Evolutionary conservation across 2,329 filamentous ascomycete species (phyloP), one percentile per base, ranked within the genome.

Genomic region (Ophiosphaerella narmari): DNA sequence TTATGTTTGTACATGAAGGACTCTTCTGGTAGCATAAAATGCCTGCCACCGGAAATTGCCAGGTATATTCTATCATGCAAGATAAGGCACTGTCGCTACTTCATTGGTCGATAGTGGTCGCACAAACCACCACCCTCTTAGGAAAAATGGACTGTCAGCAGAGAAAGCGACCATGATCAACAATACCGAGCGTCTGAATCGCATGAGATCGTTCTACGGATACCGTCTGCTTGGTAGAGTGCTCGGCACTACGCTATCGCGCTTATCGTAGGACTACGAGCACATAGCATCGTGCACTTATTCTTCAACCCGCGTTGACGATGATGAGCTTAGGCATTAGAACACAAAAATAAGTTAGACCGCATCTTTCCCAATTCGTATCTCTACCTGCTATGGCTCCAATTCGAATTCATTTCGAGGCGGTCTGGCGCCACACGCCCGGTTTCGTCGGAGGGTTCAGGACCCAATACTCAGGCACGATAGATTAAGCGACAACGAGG

Each of bases 1-100:
- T 32, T 43, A 26, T 46, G 29, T 14, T 41, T 35, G 21, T 35
- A 50, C 8, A 38, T 44, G 32, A 13, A 16, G 16, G 11, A 33
- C 33, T 14, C 5, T 12, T 24, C 12, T 34, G 24, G 34, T 33
- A 7, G 35, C 9, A 7, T 12, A 8, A 9, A 7, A 13, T 33
- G 14, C 33, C 5, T 23, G 24, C 2, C 8, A 12, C 24, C 13
- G 36, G 39, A 34, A 31, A 16, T 4, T 42, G 36, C 35, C 39
- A 29, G 46, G 29, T 36, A 11, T 21, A 31, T 39, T 23, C 34
- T 31, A 32, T 52, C 32, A 55, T 55, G 55, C 50, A 95, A 63
- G 65, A 69, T 67, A 67, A 69, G 59, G 55, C 55, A 58, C 41
- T 62, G 44, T 55, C 34, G 48, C 14, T 14, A 16, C 34, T 40